Percentiles rank a stretch among this genome's conserved stretches.
phyloP scores from a whole-genome alignment of 352 stramenopile genomes.

The Globisporangium paroecandrum region DNA sequence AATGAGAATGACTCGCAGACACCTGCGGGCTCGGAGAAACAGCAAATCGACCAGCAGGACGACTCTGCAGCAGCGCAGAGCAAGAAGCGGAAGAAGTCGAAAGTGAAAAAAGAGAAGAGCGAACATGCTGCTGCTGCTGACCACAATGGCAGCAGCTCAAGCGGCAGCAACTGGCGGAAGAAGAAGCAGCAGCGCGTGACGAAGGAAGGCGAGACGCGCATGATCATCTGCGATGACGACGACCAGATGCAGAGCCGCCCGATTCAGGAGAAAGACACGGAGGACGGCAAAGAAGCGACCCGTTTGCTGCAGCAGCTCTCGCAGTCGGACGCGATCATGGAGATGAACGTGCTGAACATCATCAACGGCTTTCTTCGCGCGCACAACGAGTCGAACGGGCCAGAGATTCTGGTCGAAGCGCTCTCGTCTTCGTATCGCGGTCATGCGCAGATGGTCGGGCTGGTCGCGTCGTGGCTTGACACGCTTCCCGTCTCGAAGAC shows the following conservation, averaged over 20 bases:
- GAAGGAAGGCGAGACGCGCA: constrained; percentile 49
- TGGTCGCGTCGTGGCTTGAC: constrained; percentile 83
- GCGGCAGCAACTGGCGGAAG: constrained; percentile 2
- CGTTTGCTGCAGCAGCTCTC: constrained; percentile 64
- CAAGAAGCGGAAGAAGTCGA: constrained; percentile 20
- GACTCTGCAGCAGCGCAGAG: constrained; percentile 8
- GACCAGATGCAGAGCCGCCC: constrained; percentile 30
- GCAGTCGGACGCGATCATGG: constrained; percentile 81
- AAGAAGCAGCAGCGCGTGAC: constrained; percentile 17
- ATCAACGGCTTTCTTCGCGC: constrained; percentile 85
- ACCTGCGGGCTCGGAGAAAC: background rate
- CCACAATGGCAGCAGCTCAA: background rate
- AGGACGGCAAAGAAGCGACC: constrained; percentile 73
- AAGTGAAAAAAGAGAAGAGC: constrained; percentile 14
- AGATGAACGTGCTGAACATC: constrained; percentile 66
- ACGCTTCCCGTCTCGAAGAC: constrained; percentile 54
- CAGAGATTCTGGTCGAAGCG: constrained; percentile 83
- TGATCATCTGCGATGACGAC: constrained; percentile 88
- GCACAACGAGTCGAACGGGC: constrained; percentile 75
- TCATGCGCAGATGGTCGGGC: constrained; percentile 83
- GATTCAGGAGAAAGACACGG: constrained; percentile 62
- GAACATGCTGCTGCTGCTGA: background rate
- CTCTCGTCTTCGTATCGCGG: constrained; percentile 84
- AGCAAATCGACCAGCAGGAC: constrained; percentile 8
- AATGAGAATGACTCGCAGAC: background rate